Evolutionary conservation across 495 filamentous ascomycete species (phyloP).

Genomic region (Astrothelium subdiscretum): DNA sequence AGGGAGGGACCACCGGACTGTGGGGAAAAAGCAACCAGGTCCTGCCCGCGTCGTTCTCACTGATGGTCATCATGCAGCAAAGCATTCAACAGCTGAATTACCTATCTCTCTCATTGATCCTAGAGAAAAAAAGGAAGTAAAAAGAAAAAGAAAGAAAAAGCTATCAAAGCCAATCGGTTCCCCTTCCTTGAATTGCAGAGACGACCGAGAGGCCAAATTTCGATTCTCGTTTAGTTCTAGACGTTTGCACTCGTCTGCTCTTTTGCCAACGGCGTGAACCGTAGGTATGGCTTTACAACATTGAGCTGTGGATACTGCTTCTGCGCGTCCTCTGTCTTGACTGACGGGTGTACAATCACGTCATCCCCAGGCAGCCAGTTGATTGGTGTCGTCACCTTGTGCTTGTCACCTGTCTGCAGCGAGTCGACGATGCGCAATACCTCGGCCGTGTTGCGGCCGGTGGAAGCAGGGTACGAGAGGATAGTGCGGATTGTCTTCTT

Average conservation of each 20-base stretch:
- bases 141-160: too few relatives aligned
- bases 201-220: too few relatives aligned
- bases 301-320: constrained; percentile 81
- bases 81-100: too few relatives aligned
- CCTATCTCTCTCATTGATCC: too few relatives aligned
- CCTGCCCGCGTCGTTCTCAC: background rate
- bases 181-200: too few relatives aligned
- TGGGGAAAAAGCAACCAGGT: background rate
- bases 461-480: constrained; percentile 92
- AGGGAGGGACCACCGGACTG: too few relatives aligned
- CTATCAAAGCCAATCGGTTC: too few relatives aligned
- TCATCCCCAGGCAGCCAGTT: constrained; percentile 42
- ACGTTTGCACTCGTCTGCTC: constrained; percentile 28
- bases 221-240: too few relatives aligned
- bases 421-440: constrained; percentile 92
- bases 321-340: constrained; percentile 79
- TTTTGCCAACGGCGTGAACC: constrained; percentile 32
- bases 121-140: too few relatives aligned
- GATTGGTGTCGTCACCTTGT: constrained; percentile 70
- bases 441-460: constrained; percentile 92
- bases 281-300: constrained; percentile 81
- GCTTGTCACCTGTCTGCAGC: constrained; percentile 93
- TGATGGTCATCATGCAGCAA: too few relatives aligned
- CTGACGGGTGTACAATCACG: constrained; percentile 85
- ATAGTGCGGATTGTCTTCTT: constrained; percentile 96